Evolutionary conservation across 148 eudicot genomes (phyloP), one percentile per base, ranked within the genome.

Genomic region (Chenopodium berlandieri): DNA sequence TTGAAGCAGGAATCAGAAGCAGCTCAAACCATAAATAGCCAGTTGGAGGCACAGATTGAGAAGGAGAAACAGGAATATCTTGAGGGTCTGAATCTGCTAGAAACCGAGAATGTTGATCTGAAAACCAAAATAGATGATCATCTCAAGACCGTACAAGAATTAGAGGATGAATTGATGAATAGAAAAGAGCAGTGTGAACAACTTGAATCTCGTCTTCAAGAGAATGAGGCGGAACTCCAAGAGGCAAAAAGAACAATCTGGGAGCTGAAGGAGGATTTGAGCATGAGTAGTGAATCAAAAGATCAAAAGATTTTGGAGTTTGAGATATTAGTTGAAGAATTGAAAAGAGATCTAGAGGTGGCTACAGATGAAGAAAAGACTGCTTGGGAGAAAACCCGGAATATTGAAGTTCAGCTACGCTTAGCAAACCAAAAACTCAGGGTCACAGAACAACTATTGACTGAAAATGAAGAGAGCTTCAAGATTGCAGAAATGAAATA

Each of bases 341-440:
- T 96, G 34, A 92, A 82, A 79, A 89, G 91, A 78, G 98, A 94
- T 14, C 82, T 94, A 31, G 97, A 94, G 82, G 89, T 80, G 85
- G 93, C 90, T 81, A 86, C 52, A 85, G 97, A 96, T 64, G 98
- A 96, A 83, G 77, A 88, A 19, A 76, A 84, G 44, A 87, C 90
- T 7, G 70, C 87, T 81, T 84, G 82, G 74, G 95, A 90, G 83
- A 96, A 88, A 80, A 88, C 90, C 80, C 84, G 94, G 17, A 89
- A 37, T 1, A 86, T 86, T 47, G 98, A 96, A 83, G 97, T 96
- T 56, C 92, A 90, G 85, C 93, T 89, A 30, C 92, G 98, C 6
- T 73, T 96, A 60, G 73, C 95, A 7, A 88, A 84, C 84, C 99
- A 94, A 86, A 96, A 94, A 86, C 93, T 96, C 46, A 86, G 93